Percentiles rank a stretch among this genome's conserved stretches.
Conservation (phyloP, 192 early-diverging fungal species). For the Mortierella alpina region DNA sequence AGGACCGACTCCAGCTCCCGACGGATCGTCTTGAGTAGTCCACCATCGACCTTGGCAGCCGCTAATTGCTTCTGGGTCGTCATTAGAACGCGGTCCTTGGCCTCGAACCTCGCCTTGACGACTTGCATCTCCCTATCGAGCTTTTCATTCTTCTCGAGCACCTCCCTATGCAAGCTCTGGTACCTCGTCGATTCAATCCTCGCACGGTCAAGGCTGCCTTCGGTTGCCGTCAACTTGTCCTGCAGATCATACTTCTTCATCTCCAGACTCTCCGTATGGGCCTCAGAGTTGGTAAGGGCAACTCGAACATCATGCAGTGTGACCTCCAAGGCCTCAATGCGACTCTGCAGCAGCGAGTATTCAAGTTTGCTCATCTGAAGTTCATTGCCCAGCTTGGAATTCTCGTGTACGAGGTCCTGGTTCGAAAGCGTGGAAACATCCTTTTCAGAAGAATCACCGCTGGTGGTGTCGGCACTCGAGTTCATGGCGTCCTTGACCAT, state of each 20-base stretch:
- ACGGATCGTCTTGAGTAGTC: conserved; percentile 39
- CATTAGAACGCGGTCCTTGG: conserved; percentile 42
- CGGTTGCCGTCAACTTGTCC: conserved; percentile 34
- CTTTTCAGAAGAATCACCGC: not conserved
- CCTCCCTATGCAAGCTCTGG: conserved; percentile 38
- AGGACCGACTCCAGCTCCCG: conserved; percentile 47
- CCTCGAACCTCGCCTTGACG: conserved; percentile 38
- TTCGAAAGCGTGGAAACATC: conserved; percentile 17
- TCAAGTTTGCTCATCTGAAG: conserved; percentile 40
- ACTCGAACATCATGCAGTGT: conserved; percentile 48
- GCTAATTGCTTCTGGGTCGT: conserved; percentile 39
- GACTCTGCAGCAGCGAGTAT: conserved; percentile 28
- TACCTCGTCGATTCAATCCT: conserved; percentile 38
- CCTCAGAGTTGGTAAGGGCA: conserved; percentile 33
- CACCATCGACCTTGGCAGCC: conserved; percentile 38
- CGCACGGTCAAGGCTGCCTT: conserved; percentile 30
- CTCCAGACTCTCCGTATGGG: conserved; percentile 43
- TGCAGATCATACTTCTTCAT: conserved; percentile 49
- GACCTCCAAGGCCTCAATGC: conserved; percentile 49
- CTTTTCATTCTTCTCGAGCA: conserved; percentile 40
- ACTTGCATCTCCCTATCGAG: conserved; percentile 25
- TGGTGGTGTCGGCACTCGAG: not conserved
- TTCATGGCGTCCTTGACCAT: conserved; percentile 47
- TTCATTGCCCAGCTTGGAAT: conserved; percentile 24
- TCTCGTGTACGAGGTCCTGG: conserved; percentile 33